Base-by-base conservation (phyloP, 352 stramenopile species). In the Pythium utonaiense region DNA sequence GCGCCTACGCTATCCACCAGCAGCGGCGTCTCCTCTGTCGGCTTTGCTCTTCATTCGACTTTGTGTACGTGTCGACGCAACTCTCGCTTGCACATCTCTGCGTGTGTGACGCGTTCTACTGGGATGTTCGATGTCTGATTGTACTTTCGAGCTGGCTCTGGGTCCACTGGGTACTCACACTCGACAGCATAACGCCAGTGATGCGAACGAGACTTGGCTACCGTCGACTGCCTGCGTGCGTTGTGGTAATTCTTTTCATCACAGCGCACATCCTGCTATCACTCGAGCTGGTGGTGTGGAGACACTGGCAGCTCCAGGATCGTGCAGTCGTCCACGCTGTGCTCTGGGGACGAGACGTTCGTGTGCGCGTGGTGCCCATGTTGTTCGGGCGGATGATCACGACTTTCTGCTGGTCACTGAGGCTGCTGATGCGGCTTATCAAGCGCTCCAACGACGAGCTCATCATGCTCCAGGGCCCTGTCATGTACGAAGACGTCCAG, bases 1-100 rank as follows among this genome's bases (percentile, higher is more conserved):
- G 28, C 17, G 34, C 28, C 10, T 55, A 55, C 30, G 19, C 17
- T 21, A 1, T 27, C 28, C 49, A 55, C 30, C 25, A 48, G 28
- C 60, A 76, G 31, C 59, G 64, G 1, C 16, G 57, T 12, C 63
- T 75, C 13, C 10, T 63, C n/a, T 3, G 28, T 10, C 56, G 33
- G 19, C 56, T 75, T 5, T 65, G 45, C 6, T 17, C 16, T n/a
- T 70, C 64, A 2, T 72, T 75, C 36, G 64, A 75, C 36, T 69
- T 75, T 19, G 13, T 57, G 6, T 75, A 70, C 38, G n/a, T 70
- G 9, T 70, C 59, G n/a, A 27, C 53, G 6, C 60, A 75, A 22
- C 30, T 75, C 12, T 57, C 67, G 4, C 21, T 58, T 19, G 40
- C 36, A 3, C 50, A 65, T 6, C 3, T 73, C 22, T 67, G 59